A percentile compares a stretch with the other conserved stretches of the same genome.
Conservation (phyloP, 2,329 filamentous ascomycete genomes). For the Cladosporium phlei region DNA sequence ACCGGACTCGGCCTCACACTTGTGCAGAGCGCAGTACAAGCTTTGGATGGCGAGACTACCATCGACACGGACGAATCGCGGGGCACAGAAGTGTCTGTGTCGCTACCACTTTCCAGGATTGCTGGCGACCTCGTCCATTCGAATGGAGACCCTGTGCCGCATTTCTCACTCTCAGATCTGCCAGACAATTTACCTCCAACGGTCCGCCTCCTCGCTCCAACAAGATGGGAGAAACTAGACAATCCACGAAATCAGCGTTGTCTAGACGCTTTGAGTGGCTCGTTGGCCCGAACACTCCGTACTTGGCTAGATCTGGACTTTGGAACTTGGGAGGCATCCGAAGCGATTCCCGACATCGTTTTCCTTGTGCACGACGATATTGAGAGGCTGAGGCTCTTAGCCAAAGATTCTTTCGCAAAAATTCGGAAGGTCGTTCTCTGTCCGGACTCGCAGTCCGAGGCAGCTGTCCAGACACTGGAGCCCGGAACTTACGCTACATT, state of each 20-base stretch:
- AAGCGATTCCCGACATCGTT: background rate
- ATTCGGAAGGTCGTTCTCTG: conserved; percentile 1
- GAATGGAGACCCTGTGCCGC: no score
- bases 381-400: background rate
- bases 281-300: conserved; percentile 8
- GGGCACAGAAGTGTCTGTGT: conserved; percentile 16
- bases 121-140: background rate
- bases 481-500: background rate
- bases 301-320: conserved; percentile 3
- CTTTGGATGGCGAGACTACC: conserved; percentile 52
- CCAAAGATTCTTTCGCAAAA: background rate
- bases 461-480: background rate
- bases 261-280: conserved; percentile 2
- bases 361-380: background rate
- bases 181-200: no score
- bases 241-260: conserved; percentile 7
- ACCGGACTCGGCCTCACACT: conserved; percentile 61
- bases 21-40: conserved; percentile 53
- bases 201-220: conserved; percentile 7
- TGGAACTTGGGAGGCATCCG: background rate
- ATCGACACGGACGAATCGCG: conserved; percentile 16
- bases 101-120: conserved; percentile 1
- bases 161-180: no score
- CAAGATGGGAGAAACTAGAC: background rate
- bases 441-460: conserved; percentile 1